These are phyloP conservation scores for Quercus aquifolioides DNA, from an alignment of 306 rosid genomes.

Conservation along the genomic window DNA sequence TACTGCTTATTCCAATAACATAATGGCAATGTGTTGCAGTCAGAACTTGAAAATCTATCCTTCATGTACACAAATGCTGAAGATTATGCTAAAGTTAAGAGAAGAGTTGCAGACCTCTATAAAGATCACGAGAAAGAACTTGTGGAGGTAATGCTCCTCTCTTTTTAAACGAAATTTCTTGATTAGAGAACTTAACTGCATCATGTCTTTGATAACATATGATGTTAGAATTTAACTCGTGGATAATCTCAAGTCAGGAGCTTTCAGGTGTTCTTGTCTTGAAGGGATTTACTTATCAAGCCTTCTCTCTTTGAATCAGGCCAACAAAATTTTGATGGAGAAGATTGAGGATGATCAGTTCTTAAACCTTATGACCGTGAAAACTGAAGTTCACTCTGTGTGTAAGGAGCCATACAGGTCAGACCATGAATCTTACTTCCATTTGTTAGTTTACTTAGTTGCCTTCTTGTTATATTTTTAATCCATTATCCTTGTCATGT, in stretches of 20 bases:
- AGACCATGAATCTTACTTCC: slow-evolving; percentile 18
- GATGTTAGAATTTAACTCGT: neutral
- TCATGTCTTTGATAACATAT: slow-evolving; percentile 11
- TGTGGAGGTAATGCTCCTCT: slow-evolving; percentile 59
- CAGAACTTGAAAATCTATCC: slow-evolving; percentile 93
- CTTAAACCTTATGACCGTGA: slow-evolving; percentile 76
- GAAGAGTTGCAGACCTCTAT: slow-evolving; percentile 78
- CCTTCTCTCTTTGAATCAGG: slow-evolving; percentile 50
- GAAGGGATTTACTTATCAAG: slow-evolving; percentile 29
- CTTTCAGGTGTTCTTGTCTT: slow-evolving; percentile 15
- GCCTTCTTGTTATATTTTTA: slow-evolving; percentile 13
- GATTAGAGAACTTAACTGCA: neutral
- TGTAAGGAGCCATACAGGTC: slow-evolving; percentile 98
- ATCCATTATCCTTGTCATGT: slow-evolving; percentile 9
- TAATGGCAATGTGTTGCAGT: slow-evolving; percentile 49
- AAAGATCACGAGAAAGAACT: slow-evolving; percentile 95
- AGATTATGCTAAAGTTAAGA: slow-evolving; percentile 90
- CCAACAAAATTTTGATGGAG: slow-evolving; percentile 74
- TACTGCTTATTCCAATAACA: slow-evolving; percentile 4
- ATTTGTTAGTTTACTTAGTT: slow-evolving; percentile 18
- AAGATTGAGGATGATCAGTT: slow-evolving; percentile 93
- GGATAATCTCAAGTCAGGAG: neutral
- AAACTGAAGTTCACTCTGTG: slow-evolving; percentile 76
- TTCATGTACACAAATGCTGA: slow-evolving; percentile 92
- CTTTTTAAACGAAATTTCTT: slow-evolving; percentile 18